phyloP scores from a whole-genome alignment of 202 grass and related monocot genomes.

The Zoysia matrella region DNA sequence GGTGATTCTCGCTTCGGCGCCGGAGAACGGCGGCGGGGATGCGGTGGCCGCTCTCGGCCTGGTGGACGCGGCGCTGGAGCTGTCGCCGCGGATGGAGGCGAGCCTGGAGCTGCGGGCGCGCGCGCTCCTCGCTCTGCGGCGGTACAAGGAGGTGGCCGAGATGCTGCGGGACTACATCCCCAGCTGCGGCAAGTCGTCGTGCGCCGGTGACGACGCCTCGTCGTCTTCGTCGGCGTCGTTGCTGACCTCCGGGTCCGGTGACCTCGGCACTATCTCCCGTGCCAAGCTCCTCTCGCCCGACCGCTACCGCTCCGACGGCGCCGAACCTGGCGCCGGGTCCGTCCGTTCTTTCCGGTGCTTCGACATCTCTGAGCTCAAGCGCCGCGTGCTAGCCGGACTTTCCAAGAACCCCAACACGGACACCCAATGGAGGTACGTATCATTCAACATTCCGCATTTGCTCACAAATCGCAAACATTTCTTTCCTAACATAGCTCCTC shows the following conservation, averaged over 20 bases:
- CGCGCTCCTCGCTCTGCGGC: conserved; percentile 77
- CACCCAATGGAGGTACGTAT: conserved; percentile 75
- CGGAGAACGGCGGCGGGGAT: conserved; percentile 55
- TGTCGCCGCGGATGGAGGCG: conserved; percentile 76
- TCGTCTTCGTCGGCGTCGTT: conserved; percentile 53
- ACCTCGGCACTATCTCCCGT: conserved; percentile 56
- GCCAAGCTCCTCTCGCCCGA: conserved; percentile 83
- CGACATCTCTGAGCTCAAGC: conserved; percentile 85
- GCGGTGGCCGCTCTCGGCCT: conserved; percentile 67
- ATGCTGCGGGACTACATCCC: conserved; percentile 73
- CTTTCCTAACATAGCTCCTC: background rate
- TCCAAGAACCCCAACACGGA: conserved; percentile 75
- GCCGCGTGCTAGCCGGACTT: conserved; percentile 75
- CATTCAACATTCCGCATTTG: background rate
- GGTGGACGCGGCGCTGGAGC: conserved; percentile 71
- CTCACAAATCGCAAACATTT: background rate
- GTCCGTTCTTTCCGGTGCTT: conserved; percentile 79
- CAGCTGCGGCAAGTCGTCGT: conserved; percentile 54
- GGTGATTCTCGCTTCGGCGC: conserved; percentile 57
- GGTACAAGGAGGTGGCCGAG: conserved; percentile 84
- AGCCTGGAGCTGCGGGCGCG: conserved; percentile 87
- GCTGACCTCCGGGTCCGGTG: conserved; percentile 64
- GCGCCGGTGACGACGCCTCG: conserved; percentile 50
- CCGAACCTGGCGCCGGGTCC: conserved; percentile 27
- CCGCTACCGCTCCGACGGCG: conserved; percentile 68